Conservation (phyloP, 2,329 filamentous ascomycete species). For the Neopestalotiopsis rosae region DNA sequence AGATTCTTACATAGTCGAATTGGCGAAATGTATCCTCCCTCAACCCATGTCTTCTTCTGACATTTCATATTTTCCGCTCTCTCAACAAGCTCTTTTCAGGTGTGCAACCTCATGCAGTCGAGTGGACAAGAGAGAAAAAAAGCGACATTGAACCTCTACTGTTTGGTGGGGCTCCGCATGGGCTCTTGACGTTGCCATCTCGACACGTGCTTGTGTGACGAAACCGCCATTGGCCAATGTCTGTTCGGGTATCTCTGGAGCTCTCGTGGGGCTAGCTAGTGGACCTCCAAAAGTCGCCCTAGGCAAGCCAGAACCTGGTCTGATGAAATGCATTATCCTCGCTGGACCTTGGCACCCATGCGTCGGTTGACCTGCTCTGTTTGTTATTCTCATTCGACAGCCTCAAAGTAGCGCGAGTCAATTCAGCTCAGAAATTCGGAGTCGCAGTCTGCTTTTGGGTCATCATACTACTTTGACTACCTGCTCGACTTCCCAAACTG, state of each 20-base stretch:
- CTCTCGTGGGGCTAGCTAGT: not conserved
- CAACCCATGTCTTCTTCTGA: not conserved
- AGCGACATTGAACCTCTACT: not conserved
- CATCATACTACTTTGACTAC: not conserved
- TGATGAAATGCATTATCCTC: not conserved
- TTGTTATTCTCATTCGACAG: not conserved
- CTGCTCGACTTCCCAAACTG: not conserved
- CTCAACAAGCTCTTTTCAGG: not conserved
- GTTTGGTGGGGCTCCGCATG: not conserved
- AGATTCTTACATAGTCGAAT: too few species aligned
- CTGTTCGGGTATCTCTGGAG: not conserved
- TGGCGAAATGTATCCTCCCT: not conserved
- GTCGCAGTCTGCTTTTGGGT: not conserved
- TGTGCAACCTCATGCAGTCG: not conserved
- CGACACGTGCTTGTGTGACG: constrained; percentile 11
- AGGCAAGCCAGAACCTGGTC: not conserved
- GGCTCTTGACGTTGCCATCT: not conserved
- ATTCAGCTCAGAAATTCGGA: not conserved
- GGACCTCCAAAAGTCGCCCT: not conserved
- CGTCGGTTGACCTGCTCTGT: not conserved
- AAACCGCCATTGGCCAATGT: constrained; percentile 10
- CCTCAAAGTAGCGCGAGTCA: not conserved
- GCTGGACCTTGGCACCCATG: not conserved
- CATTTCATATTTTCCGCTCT: not conserved
- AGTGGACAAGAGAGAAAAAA: not conserved